These are phyloP conservation scores for Penicillium parvum DNA, from an alignment of 495 filamentous ascomycete species.

Conservation along the genomic window DNA sequence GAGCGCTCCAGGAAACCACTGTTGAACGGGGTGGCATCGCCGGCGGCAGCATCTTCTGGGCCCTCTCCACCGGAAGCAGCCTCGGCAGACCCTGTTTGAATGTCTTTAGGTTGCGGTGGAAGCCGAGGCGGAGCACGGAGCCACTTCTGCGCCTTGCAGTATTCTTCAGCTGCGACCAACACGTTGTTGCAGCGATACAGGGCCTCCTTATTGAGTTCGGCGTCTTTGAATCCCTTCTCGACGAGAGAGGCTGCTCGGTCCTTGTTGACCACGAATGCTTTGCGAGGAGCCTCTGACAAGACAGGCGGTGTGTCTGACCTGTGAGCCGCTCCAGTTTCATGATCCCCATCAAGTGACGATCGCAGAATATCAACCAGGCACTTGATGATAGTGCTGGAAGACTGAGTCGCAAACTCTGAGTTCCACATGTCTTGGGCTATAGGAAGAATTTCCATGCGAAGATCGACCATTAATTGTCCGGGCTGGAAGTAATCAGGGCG, in stretches of 20 bases:
- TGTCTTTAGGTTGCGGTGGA: slow-evolving; percentile 55
- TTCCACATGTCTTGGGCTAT: slow-evolving; percentile 81
- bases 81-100: slow-evolving; percentile 43
- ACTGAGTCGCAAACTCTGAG: slow-evolving; percentile 61
- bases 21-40: slow-evolving; percentile 31
- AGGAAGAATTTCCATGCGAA: slow-evolving; percentile 78
- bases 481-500: slow-evolving; percentile 64
- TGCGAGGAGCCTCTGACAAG: slow-evolving; percentile 30
- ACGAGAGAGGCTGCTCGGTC: slow-evolving; percentile 42
- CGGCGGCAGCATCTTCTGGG: slow-evolving; percentile 26
- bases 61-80: slow-evolving; percentile 25
- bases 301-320: slow-evolving; percentile 51
- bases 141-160: slow-evolving; percentile 59
- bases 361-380: slow-evolving; percentile 80
- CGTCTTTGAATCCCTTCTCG: slow-evolving; percentile 44
- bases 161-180: slow-evolving; percentile 57
- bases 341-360: slow-evolving; percentile 69
- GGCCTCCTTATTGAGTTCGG: slow-evolving; percentile 67
- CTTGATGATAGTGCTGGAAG: slow-evolving; percentile 67
- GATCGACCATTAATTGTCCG: slow-evolving; percentile 79
- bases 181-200: slow-evolving; percentile 76
- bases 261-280: slow-evolving; percentile 44
- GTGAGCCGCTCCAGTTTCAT: slow-evolving; percentile 63
- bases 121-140: slow-evolving; percentile 45
- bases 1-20: slow-evolving; percentile 26